Conservation (phyloP, 345 rosid genomes). For the Hibiscus mutabilis region DNA sequence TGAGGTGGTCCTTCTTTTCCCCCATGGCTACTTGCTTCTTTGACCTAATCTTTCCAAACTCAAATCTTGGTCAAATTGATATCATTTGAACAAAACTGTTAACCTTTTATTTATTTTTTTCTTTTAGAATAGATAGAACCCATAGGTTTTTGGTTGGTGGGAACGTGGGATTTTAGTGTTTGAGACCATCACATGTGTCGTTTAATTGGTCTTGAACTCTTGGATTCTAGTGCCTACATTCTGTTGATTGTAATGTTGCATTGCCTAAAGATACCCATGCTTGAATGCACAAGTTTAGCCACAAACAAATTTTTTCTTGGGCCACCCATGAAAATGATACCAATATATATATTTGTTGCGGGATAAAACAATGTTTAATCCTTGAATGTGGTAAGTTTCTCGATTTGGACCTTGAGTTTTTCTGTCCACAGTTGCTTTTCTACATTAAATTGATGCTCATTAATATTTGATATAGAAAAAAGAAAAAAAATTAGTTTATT, state of each 20-base stretch:
- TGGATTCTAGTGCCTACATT: slow-evolving; percentile 3
- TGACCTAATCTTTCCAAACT: not conserved
- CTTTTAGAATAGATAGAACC: not conserved
- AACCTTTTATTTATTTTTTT: not conserved
- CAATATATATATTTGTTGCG: no score
- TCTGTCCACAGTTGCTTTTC: no score
- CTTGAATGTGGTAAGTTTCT: no score
- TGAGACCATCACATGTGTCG: slow-evolving; percentile 10
- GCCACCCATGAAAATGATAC: not conserved
- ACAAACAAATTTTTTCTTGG: not conserved
- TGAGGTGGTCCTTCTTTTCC: slow-evolving; percentile 1
- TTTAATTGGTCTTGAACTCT: slow-evolving; percentile 4
- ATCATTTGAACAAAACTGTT: not conserved
- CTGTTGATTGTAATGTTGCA: not conserved
- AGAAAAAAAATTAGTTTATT: no score
- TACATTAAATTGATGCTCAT: no score
- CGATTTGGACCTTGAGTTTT: no score
- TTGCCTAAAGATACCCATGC: slow-evolving; percentile 1
- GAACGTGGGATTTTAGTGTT: slow-evolving; percentile 10
- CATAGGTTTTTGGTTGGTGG: not conserved
- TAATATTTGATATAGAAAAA: no score
- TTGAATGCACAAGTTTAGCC: not conserved
- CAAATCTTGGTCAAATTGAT: not conserved
- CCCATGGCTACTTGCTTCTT: slow-evolving; percentile 2
- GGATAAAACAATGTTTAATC: no score